Percentiles rank a stretch among this genome's conserved stretches.
phyloP scores from a whole-genome alignment of 2,329 filamentous ascomycete genomes.

The Zasmidium citrigriseum region DNA sequence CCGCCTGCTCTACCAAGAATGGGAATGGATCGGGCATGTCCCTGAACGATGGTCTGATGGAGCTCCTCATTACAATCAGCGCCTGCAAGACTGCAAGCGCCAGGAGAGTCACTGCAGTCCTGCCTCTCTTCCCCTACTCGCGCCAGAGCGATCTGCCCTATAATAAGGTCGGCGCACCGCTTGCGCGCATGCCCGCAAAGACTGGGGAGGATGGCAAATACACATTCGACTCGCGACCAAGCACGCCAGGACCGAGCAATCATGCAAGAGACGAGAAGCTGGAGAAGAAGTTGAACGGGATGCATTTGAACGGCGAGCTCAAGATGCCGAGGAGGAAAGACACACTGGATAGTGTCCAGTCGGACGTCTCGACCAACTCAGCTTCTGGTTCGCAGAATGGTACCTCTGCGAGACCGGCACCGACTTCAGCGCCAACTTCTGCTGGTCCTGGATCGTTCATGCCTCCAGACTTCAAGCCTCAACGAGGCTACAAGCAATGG shows the following conservation, averaged over 20 bases:
- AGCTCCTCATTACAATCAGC: constrained; percentile 97
- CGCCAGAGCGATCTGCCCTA: constrained; percentile 95
- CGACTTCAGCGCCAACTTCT: constrained; percentile 33
- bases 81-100: constrained; percentile 95
- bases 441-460: constrained; percentile 40
- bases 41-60: constrained; percentile 87
- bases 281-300: constrained; percentile 71
- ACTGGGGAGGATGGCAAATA: constrained; percentile 62
- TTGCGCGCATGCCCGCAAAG: constrained; percentile 67
- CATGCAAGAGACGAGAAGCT: constrained; percentile 49
- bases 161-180: constrained; percentile 89
- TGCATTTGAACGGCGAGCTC: constrained; percentile 50
- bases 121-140: constrained; percentile 95
- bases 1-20: constrained; percentile 39
- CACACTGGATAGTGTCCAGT: constrained; percentile 34
- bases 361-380: constrained; percentile 26
- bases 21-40: constrained; percentile 74
- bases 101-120: constrained; percentile 86
- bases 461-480: constrained; percentile 68
- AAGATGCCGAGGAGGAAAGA: constrained; percentile 28
- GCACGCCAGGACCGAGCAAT: constrained; percentile 75
- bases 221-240: constrained; percentile 90
- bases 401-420: not conserved
- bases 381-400: constrained; percentile 8
- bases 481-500: constrained; percentile 97